A percentile compares a stretch with the other conserved stretches of the same genome.
phyloP scores from a whole-genome alignment of 2,329 filamentous ascomycete genomes.

The Elsinoe ampelina region DNA sequence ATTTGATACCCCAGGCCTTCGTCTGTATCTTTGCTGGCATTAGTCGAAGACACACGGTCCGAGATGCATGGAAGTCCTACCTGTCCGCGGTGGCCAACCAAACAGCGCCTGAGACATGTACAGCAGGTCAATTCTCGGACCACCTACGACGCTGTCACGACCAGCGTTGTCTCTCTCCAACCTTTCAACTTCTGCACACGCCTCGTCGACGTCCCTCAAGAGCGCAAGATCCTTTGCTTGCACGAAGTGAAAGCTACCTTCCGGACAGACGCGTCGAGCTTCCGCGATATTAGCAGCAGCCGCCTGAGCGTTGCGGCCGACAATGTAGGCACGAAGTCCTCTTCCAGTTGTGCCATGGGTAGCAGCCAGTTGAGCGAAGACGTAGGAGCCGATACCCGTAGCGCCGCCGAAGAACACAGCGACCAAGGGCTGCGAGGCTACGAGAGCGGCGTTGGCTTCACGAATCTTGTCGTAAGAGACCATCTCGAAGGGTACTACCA shows the following conservation, averaged over 20 bases:
- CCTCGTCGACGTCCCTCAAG: constrained; percentile 27
- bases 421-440: constrained; percentile 12
- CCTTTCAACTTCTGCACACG: constrained; percentile 24
- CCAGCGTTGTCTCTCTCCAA: constrained; percentile 5
- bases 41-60: neutral
- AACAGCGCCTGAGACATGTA: constrained; percentile 32
- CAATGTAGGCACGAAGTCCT: constrained; percentile 18
- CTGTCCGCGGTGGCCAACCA: constrained; percentile 19
- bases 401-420: constrained; percentile 20
- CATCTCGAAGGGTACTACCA: too few species aligned
- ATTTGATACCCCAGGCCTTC: constrained; percentile 21
- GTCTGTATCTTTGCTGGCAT: constrained; percentile 14
- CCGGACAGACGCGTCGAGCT: constrained; percentile 19
- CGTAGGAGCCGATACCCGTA: constrained; percentile 20
- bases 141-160: constrained; percentile 13
- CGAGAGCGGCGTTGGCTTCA: neutral
- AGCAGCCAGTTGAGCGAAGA: constrained; percentile 15
- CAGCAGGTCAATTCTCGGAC: constrained; percentile 31
- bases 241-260: constrained; percentile 23
- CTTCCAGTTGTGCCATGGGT: constrained; percentile 13
- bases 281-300: constrained; percentile 16
- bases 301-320: constrained; percentile 17
- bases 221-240: constrained; percentile 29
- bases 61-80: constrained; percentile 1
- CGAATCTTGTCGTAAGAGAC: neutral